phyloP scores from a whole-genome alignment of 2,329 filamentous ascomycete species.

The Magnaporthiopsis poae region DNA sequence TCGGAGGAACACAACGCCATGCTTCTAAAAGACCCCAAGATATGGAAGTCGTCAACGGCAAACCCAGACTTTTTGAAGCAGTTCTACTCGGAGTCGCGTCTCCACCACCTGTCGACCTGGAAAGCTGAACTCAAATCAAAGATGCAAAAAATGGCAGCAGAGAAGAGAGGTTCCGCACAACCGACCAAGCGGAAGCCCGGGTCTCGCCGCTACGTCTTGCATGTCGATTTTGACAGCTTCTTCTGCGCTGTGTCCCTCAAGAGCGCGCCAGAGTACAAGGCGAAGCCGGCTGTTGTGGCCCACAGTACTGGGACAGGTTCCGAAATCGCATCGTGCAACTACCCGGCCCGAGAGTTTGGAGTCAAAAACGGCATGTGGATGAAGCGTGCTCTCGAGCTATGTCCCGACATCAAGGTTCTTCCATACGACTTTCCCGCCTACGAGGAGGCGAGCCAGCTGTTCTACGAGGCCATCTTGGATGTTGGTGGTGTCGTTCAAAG shows the following conservation, averaged over 20 bases:
- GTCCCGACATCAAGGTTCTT: constrained; percentile 76
- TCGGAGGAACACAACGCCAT: constrained; percentile 88
- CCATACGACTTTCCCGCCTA: constrained; percentile 94
- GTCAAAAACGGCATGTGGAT: constrained; percentile 99
- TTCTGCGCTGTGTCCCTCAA: constrained; percentile 87
- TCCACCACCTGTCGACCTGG: constrained; percentile 94
- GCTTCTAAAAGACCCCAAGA: constrained; percentile 71
- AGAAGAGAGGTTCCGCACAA: constrained; percentile 43
- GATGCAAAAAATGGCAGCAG: constrained; percentile 69
- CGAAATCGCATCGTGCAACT: constrained; percentile 97
- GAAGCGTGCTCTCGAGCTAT: constrained; percentile 75
- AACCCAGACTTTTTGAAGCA: constrained; percentile 91
- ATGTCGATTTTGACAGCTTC: constrained; percentile 97
- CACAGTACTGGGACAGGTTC: constrained; percentile 78
- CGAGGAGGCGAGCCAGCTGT: constrained; percentile 77
- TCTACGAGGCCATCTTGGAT: constrained; percentile 75
- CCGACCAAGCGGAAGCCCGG: constrained; percentile 47
- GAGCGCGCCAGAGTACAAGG: constrained; percentile 60
- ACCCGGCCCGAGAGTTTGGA: constrained; percentile 73
- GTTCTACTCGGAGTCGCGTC: constrained; percentile 85
- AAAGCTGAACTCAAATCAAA: constrained; percentile 87
- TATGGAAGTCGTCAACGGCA: constrained; percentile 79
- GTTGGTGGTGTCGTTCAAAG: constrained; percentile 82
- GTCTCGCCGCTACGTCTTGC: constrained; percentile 71
- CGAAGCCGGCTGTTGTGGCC: constrained; percentile 79